Base-by-base conservation (phyloP, 306 rosid genomes). In the Cucumis hystrix region DNA sequence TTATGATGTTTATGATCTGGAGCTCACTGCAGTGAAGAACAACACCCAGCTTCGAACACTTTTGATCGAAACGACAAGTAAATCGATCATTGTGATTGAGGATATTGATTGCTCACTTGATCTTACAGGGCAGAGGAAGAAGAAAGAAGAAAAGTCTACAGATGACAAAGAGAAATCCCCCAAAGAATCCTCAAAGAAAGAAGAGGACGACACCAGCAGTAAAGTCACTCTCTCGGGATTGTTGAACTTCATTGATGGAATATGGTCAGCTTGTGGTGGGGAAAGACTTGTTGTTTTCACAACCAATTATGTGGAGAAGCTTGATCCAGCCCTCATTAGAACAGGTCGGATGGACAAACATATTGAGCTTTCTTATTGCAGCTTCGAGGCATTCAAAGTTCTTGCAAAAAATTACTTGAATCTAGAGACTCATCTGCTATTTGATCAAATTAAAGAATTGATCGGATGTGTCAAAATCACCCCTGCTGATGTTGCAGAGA, bases 301-400 rank as follows among this genome's bases (percentile, higher is more conserved):
- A 4, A 92, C 97, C 3, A 92, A 88, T 56, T 86, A 90, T 89
- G 92, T 87, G 70, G 96, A 90, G 82, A 92, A 89, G 82, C 92
- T 92, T 81, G 97, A 92, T 65, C 96, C 93, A 9, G 97, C 97
- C 15, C 84, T 92, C 28, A 90, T 92, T 12, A 87, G 96, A 79
- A 90, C 93, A 81, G 97, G 96, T 30, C 80, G 96, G 59, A 92
- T 92, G 97, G 97, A 92, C 82, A 92, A 88, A 76, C 96, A 90
- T 59, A 89, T 92, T 71, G 88, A 90, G 80, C 91, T 92, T 6
- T 88, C 96, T 2, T 90, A 87, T 66, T 92, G 97, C 70, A 83
- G 85, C 49, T 90, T 88, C 70, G 86, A 88, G 55, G 96, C 88
- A 58, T 90, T 92, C 78, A 89, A 83, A 83, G 89, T 92, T 52